Percentiles rank a stretch among this genome's conserved stretches.
These are phyloP conservation scores for Nymphaea colorata DNA, from an alignment of 164 flowering plant species.

Conservation along the genomic window DNA sequence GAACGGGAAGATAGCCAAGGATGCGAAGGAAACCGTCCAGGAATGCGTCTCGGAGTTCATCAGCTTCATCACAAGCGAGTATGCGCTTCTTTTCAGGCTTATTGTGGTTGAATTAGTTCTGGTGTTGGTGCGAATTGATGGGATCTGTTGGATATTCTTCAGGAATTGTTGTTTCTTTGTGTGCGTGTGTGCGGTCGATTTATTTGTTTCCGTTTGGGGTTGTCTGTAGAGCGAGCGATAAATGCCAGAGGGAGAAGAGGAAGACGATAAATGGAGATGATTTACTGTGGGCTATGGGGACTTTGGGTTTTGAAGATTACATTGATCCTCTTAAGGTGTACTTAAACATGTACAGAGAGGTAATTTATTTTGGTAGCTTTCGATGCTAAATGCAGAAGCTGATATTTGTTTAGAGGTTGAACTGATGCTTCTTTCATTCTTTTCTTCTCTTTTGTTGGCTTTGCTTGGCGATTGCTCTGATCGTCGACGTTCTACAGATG, in stretches of 20 bases:
- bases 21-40: slow-evolving; percentile 36
- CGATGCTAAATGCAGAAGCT: neutral
- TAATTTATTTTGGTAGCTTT: slow-evolving; percentile 7
- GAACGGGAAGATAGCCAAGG: slow-evolving; percentile 35
- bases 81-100: neutral
- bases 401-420: neutral
- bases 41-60: slow-evolving; percentile 37
- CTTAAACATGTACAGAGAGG: slow-evolving; percentile 58
- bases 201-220: neutral
- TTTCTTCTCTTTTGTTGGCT: neutral
- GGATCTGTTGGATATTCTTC: neutral
- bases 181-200: neutral
- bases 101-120: neutral
- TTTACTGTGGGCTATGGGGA: slow-evolving; percentile 73
- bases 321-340: slow-evolving; percentile 56
- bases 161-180: neutral
- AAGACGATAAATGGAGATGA: slow-evolving; percentile 78
- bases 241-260: slow-evolving; percentile 70
- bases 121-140: neutral
- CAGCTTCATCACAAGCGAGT: slow-evolving; percentile 40
- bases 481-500: slow-evolving; percentile 12
- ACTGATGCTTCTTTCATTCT: slow-evolving; percentile 2
- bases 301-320: slow-evolving; percentile 65
- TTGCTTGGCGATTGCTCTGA: neutral
- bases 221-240: slow-evolving; percentile 56